A percentile compares a stretch with the other conserved stretches of the same genome.
phyloP scores from a whole-genome alignment of 1,284 basidiomycete species.

The Irpex sp. region DNA sequence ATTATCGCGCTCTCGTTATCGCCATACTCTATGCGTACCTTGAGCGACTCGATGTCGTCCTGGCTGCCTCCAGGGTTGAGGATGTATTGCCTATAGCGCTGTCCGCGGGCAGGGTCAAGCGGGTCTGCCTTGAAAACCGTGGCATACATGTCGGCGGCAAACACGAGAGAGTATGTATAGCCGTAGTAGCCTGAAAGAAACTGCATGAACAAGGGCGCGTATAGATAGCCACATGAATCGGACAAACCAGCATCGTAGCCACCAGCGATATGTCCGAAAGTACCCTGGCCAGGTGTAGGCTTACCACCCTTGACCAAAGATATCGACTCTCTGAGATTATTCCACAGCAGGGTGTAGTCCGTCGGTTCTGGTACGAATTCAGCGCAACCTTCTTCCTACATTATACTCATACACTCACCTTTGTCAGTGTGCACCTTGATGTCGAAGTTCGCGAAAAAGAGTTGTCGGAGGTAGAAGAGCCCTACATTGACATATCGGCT shows the following conservation, averaged over 20 bases:
- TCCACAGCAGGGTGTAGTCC: conserved; percentile 77
- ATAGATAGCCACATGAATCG: background rate
- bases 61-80: conserved; percentile 52
- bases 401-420: conserved; percentile 32
- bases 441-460: conserved; percentile 82
- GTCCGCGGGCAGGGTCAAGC: conserved; percentile 57
- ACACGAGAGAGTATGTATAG: conserved; percentile 71
- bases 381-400: too few relatives aligned
- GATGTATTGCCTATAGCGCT: conserved; percentile 36
- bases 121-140: conserved; percentile 79
- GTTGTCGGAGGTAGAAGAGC: conserved; percentile 74
- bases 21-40: conserved; percentile 30
- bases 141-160: conserved; percentile 78
- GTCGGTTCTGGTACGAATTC: too few relatives aligned
- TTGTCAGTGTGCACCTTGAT: conserved; percentile 73
- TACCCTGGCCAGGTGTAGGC: conserved; percentile 63
- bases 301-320: conserved; percentile 64
- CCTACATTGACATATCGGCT: conserved; percentile 82
- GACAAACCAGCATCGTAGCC: conserved; percentile 67
- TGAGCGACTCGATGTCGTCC: conserved; percentile 56
- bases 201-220: background rate
- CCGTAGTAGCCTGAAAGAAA: conserved; percentile 24
- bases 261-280: conserved; percentile 70
- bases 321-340: conserved; percentile 59
- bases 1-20: background rate